Evolutionary conservation across 1,284 basidiomycete species (phyloP).

Genomic region (Bondarzewia mesenterica): DNA sequence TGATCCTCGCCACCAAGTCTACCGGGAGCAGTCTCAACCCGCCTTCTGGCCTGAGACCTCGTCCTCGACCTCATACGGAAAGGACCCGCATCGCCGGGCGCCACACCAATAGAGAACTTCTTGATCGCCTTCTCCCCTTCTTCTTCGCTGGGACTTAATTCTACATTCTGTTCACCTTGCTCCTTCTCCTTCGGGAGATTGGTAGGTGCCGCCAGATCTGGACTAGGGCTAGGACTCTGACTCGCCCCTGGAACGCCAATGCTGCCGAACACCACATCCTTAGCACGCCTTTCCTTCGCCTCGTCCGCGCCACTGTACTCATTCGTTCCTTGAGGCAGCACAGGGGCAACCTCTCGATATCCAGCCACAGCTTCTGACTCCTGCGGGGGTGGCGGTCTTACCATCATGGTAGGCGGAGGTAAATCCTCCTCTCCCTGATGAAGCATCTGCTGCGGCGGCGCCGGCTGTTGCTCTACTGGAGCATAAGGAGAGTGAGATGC

Average conservation of each 20-base stretch:
- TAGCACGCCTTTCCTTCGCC: constrained; percentile 13
- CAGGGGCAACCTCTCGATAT: constrained; percentile 22
- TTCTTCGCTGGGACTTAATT: constrained; percentile 9
- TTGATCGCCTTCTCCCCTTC: constrained; percentile 21
- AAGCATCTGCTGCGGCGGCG: background rate
- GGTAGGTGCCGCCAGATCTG: too few relatives aligned
- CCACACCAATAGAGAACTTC: constrained; percentile 38
- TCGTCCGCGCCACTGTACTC: constrained; percentile 5
- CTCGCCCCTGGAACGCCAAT: constrained; percentile 26
- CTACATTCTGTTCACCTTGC: constrained; percentile 4
- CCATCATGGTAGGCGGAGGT: constrained; percentile 22
- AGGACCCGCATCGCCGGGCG: constrained; percentile 31
- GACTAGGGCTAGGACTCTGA: constrained; percentile 24
- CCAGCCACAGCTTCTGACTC: constrained; percentile 25
- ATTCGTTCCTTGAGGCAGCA: background rate
- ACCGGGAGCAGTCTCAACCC: constrained; percentile 3
- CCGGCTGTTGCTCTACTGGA: constrained; percentile 1
- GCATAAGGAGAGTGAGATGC: constrained; percentile 8
- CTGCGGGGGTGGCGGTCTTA: constrained; percentile 22
- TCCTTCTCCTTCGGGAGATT: too few relatives aligned
- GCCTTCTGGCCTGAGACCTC: constrained; percentile 18
- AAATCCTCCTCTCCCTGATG: background rate
- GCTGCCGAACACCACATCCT: constrained; percentile 44
- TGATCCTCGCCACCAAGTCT: background rate
- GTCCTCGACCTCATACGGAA: constrained; percentile 29